Evolutionary conservation across 192 early-diverging fungal species (phyloP).

Genomic region (Podila minutissima): DNA sequence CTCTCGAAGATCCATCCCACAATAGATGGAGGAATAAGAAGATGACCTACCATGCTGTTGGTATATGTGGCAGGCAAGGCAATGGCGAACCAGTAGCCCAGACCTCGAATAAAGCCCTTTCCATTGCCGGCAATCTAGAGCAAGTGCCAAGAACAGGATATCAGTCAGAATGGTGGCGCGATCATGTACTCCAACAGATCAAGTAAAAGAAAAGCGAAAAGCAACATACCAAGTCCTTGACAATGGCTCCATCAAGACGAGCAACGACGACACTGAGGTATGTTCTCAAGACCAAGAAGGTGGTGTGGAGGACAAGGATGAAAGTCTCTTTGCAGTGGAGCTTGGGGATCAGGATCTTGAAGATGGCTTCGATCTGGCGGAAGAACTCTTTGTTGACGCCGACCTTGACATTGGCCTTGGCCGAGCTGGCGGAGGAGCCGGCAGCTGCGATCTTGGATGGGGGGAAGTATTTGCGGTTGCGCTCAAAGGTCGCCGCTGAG

Average conservation of each 20-base stretch:
- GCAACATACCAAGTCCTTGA: slow-evolving; percentile 86
- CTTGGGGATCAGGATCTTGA: slow-evolving; percentile 84
- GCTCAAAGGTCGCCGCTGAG: slow-evolving; percentile 46
- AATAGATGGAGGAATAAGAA: slow-evolving; percentile 4
- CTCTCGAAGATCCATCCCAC: background rate
- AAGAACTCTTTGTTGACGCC: slow-evolving; percentile 70
- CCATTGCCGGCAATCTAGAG: slow-evolving; percentile 79
- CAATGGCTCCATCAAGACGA: slow-evolving; percentile 91
- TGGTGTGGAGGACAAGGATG: slow-evolving; percentile 83
- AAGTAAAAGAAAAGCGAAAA: background rate
- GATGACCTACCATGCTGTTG: slow-evolving; percentile 89
- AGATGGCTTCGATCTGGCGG: slow-evolving; percentile 75
- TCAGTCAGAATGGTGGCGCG: too few relatives aligned
- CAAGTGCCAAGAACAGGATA: too few relatives aligned
- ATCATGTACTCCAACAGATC: background rate
- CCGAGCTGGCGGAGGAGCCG: slow-evolving; percentile 36
- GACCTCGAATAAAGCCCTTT: slow-evolving; percentile 76
- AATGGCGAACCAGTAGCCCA: slow-evolving; percentile 93
- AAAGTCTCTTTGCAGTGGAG: slow-evolving; percentile 82
- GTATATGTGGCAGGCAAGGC: slow-evolving; percentile 97
- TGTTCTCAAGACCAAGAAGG: slow-evolving; percentile 90
- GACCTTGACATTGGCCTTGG: slow-evolving; percentile 55
- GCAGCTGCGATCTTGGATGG: slow-evolving; percentile 38
- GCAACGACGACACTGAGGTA: slow-evolving; percentile 94
- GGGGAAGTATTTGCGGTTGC: slow-evolving; percentile 56